phyloP scores from a whole-genome alignment of 2,329 filamentous ascomycete species.

The Acrodontium crateriforme region DNA sequence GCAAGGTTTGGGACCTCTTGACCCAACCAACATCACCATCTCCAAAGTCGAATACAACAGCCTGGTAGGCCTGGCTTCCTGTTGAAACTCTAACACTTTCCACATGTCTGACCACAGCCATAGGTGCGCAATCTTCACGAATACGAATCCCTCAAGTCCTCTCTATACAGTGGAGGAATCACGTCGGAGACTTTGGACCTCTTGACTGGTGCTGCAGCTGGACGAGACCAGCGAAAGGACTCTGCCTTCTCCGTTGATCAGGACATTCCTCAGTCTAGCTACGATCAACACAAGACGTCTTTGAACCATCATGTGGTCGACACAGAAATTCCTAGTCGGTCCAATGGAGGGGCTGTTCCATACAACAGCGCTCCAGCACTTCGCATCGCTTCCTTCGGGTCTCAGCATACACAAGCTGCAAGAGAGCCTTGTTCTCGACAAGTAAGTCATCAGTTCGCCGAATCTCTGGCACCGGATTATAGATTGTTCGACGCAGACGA shows the following conservation, averaged over 20 bases:
- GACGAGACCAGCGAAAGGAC: constrained; percentile 8
- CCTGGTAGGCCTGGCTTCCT: no score
- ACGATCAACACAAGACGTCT: no score
- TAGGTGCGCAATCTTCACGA: not conserved
- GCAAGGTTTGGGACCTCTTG: constrained; percentile 8
- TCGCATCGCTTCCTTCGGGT: not conserved
- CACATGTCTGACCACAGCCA: not conserved
- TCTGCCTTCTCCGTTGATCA: constrained; percentile 4
- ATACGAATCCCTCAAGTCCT: constrained; percentile 39
- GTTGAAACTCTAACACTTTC: no score
- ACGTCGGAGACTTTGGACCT: constrained; percentile 36
- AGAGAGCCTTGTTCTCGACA: no score
- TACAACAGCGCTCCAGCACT: no score
- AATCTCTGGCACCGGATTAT: no score
- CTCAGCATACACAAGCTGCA: constrained; percentile 2
- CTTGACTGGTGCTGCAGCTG: constrained; percentile 22
- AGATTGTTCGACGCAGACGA: no score
- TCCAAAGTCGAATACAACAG: constrained; percentile 47
- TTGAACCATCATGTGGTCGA: no score
- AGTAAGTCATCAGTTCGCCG: no score
- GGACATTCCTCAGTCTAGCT: no score
- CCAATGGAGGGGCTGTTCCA: no score
- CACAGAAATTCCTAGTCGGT: no score
- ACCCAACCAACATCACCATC: constrained; percentile 35
- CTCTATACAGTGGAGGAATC: constrained; percentile 38